Percentiles rank a stretch among this genome's conserved stretches.
phyloP scores from a whole-genome alignment of 352 stramenopile species.

The Phytophthora meadii region DNA sequence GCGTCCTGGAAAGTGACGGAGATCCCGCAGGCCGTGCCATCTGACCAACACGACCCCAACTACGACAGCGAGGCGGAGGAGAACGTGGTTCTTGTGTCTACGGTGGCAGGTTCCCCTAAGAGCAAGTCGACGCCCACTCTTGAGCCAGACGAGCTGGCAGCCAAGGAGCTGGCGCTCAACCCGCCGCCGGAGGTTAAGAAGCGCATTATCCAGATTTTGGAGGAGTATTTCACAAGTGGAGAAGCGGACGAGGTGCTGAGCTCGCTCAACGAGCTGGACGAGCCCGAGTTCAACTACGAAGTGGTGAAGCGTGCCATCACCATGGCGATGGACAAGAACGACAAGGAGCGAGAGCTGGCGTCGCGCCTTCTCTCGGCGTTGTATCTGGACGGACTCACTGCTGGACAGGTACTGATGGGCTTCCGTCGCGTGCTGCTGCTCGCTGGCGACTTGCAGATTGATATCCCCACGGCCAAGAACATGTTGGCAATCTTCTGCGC shows the following conservation, averaged over 20 bases:
- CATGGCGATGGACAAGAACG: conserved; percentile 92
- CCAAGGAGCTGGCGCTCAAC: conserved; percentile 82
- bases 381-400: conserved; percentile 90
- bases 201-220: conserved; percentile 88
- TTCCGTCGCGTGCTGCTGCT: conserved; percentile 97
- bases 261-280: conserved; percentile 72
- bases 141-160: conserved; percentile 68
- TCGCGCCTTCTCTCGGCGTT: conserved; percentile 93
- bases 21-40: conserved; percentile 63
- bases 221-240: conserved; percentile 89
- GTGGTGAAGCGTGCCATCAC: conserved; percentile 96
- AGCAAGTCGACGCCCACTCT: conserved; percentile 54
- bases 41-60: conserved; percentile 93
- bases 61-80: conserved; percentile 93
- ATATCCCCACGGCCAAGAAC: conserved; percentile 93
- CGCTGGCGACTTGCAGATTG: conserved; percentile 96
- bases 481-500: conserved; percentile 98
- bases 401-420: conserved; percentile 86
- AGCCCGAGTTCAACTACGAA: conserved; percentile 88
- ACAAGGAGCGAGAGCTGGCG: conserved; percentile 45
- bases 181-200: conserved; percentile 89
- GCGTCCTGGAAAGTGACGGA: conserved; percentile 85
- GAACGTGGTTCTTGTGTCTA: conserved; percentile 88
- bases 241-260: conserved; percentile 92
- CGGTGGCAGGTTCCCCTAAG: conserved; percentile 45